A percentile compares a stretch with the other conserved stretches of the same genome.
Evolutionary conservation across 257 asterid genomes (phyloP).

Genomic region (Ajuga chamaepitys): DNA sequence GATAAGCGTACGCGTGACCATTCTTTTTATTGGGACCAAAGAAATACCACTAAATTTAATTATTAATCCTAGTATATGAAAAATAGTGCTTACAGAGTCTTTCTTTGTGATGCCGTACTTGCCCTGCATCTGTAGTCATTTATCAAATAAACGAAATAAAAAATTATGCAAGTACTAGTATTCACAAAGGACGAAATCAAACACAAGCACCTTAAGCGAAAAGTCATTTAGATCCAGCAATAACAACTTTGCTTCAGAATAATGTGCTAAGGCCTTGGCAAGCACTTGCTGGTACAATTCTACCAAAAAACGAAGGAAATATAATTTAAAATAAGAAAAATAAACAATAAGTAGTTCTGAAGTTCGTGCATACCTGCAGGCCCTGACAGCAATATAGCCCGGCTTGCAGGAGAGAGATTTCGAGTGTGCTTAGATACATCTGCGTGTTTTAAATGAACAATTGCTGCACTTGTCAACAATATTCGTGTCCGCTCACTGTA

Average conservation of each 20-base stretch:
- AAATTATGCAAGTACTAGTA: slow-evolving; percentile 11
- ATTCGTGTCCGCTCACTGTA: slow-evolving; percentile 68
- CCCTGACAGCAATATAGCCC: slow-evolving; percentile 86
- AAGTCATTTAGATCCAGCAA: slow-evolving; percentile 75
- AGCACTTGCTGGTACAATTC: slow-evolving; percentile 76
- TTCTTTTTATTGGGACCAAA: not conserved
- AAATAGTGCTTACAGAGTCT: slow-evolving; percentile 48
- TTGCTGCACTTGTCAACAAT: slow-evolving; percentile 77
- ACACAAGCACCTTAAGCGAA: slow-evolving; percentile 57
- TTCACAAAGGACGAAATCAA: not conserved
- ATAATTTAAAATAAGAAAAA: not conserved
- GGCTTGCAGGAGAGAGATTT: slow-evolving; percentile 90
- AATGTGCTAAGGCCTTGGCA: slow-evolving; percentile 84
- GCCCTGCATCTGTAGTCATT: slow-evolving; percentile 65
- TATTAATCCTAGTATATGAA: not conserved
- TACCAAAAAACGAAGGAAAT: slow-evolving; percentile 13
- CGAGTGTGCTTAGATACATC: slow-evolving; percentile 81
- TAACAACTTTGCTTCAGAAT: slow-evolving; percentile 67
- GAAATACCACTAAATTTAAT: not conserved
- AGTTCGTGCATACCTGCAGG: slow-evolving; percentile 61
- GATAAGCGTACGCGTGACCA: not conserved
- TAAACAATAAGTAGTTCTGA: not conserved
- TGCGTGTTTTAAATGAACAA: slow-evolving; percentile 71
- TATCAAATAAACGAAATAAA: slow-evolving; percentile 12
- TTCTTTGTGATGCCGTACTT: slow-evolving; percentile 69